Base-by-base conservation (phyloP, 2,329 filamentous ascomycete species). In the Nannizzia gypsea region DNA sequence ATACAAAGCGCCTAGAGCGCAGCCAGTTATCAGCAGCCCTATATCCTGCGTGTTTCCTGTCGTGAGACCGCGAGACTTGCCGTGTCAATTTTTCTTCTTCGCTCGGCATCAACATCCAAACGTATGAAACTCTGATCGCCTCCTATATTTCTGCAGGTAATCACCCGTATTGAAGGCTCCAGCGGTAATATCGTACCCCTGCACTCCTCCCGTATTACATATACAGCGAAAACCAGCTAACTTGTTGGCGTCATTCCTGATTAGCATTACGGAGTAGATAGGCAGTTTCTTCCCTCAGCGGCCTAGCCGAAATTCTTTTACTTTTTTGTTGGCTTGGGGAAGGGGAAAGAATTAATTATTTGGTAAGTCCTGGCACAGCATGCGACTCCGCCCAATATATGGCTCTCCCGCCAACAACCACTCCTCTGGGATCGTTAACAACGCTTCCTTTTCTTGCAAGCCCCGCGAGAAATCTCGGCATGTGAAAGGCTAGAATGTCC, bases 341-440 rank as follows among this genome's bases (percentile, higher is more conserved):
- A 56, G 3, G 38, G 38, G 38, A 6, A n/a, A n/a, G 38, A 20
- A 36, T 36, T 42, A n/a, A 42, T 42, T 42, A 42, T 42, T n/a
- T 42, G 38, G 38, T 42, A 17, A 36, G n/a, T 42, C 38, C 28
- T 9, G 36, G 13, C 11, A 6, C 28, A 36, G 36, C 31, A 13
- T 40, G 54, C 54, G 31, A 36, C 54, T 36, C 54, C 36, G 54
- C 36, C 36, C 6, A 36, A 56, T 36, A 36, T 36, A 36, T 34
- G 54, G 31, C 54, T 40, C 38, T 52, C 48, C 54, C 54, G 28
- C 54, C 54, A 40, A 56, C 54, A 20, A 56, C 54, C 54, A 56
- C 36, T 56, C 31, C 54, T 36, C 28, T 38, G 54, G 54, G 54
- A 56, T 56, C 36, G 42, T 46, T 24, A 40, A 22, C 15, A 28